These are phyloP conservation scores for Trichomonas gallinae DNA, from an alignment of 208 protist genomes.

Conservation along the genomic window DNA sequence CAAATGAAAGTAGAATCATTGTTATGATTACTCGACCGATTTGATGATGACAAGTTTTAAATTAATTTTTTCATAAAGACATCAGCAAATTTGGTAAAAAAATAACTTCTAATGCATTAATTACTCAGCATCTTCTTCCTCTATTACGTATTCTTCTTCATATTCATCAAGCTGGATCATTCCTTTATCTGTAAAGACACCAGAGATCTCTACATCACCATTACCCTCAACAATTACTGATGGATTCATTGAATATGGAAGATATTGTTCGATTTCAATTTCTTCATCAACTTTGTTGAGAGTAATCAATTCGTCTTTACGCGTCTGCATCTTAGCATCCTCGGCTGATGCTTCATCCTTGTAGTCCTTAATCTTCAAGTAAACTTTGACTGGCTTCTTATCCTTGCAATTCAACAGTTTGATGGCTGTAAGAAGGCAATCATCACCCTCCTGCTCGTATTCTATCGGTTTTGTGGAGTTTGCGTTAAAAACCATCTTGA, in stretches of 20 bases:
- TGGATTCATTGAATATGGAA: background rate
- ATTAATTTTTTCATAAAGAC: too few species aligned
- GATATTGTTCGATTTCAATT: background rate
- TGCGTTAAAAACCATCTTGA: background rate
- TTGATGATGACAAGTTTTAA: too few species aligned
- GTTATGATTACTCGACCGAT: too few species aligned
- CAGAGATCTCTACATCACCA: background rate
- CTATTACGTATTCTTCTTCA: background rate
- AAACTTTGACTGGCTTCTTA: background rate
- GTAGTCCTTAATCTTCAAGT: background rate
- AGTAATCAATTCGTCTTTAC: background rate
- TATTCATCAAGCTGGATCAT: background rate
- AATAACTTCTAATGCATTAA: too few species aligned
- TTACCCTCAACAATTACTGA: background rate
- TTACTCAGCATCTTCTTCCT: background rate
- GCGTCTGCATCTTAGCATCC: background rate
- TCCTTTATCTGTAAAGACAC: background rate
- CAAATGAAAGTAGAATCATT: too few species aligned
- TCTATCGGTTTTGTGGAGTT: background rate
- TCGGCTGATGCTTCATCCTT: background rate
- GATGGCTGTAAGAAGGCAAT: background rate
- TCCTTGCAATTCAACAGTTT: background rate
- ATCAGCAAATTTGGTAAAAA: too few species aligned
- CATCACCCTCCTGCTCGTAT: background rate
- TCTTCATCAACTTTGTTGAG: background rate